Percentiles rank a stretch among this genome's conserved stretches.
phyloP scores from a whole-genome alignment of 768 basidiomycete species.

The Phlebiopsis flavidoalba region DNA sequence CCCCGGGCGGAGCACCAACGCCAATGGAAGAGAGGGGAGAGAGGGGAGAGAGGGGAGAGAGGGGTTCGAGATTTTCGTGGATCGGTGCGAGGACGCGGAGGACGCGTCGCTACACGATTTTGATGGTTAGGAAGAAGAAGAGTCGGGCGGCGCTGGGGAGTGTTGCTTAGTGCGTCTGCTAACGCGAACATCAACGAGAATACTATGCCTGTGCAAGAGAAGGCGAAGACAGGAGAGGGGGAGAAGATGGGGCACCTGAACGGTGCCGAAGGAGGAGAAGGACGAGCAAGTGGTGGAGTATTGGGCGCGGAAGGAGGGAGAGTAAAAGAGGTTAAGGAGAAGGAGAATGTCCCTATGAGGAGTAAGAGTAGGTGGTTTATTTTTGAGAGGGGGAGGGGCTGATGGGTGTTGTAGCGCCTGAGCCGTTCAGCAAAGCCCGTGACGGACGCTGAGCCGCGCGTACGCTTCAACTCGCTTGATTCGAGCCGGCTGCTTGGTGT shows the following conservation, averaged over 20 bases:
- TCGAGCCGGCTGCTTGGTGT: constrained; percentile 16
- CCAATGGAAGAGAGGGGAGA: no score
- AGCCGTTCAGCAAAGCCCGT: constrained; percentile 30
- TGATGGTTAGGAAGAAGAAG: constrained; percentile 77
- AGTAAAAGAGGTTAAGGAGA: constrained; percentile 73
- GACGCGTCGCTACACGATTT: constrained; percentile 62
- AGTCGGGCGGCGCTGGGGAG: constrained; percentile 55
- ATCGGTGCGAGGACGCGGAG: constrained; percentile 59
- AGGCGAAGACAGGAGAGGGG: constrained; percentile 17
- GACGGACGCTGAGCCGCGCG: constrained; percentile 24
- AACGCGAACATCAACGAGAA: constrained; percentile 53
- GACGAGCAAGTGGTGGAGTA: constrained; percentile 75
- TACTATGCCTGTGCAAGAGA: constrained; percentile 27
- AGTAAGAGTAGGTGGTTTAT: constrained; percentile 35
- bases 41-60: constrained; percentile 23
- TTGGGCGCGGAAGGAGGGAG: constrained; percentile 69
- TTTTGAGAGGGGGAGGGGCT: neutral
- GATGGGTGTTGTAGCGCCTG: constrained; percentile 37
- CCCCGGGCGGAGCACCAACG: no score
- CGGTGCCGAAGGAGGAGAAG: constrained; percentile 37
- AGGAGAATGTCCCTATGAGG: constrained; percentile 36
- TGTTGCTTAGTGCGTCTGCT: constrained; percentile 45
- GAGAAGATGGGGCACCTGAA: constrained; percentile 25
- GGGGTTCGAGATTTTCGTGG: constrained; percentile 69
- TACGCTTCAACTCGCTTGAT: constrained; percentile 64